phyloP scores from a whole-genome alignment of 2,329 filamentous ascomycete species.

The Aspergillus cejpii region DNA sequence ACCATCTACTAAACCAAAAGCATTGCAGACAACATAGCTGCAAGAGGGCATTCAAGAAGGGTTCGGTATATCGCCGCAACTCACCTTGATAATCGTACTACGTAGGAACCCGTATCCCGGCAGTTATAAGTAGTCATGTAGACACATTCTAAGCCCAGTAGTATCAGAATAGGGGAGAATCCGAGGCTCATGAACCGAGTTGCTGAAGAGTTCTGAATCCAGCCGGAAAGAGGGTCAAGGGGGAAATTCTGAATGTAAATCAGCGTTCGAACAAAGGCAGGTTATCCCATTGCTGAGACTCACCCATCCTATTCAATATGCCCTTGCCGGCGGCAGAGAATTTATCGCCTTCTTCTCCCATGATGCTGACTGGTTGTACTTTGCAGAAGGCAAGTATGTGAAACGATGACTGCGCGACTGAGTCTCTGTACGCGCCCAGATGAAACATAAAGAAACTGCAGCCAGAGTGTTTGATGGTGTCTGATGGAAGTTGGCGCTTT shows the following conservation, averaged over 20 bases:
- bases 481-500: conserved; percentile 8
- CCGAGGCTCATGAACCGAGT: neutral
- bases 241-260: conserved; percentile 5
- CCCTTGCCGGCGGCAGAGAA: conserved; percentile 13
- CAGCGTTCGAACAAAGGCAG: conserved; percentile 1
- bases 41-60: neutral
- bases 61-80: neutral
- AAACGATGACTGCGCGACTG: conserved; percentile 20
- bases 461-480: conserved; percentile 2
- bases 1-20: neutral
- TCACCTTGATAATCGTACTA: conserved; percentile 16
- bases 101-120: conserved; percentile 21
- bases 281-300: neutral
- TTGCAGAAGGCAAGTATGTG: conserved; percentile 11
- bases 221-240: neutral
- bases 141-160: conserved; percentile 19
- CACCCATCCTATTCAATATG: conserved; percentile 5
- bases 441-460: conserved; percentile 24
- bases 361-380: conserved; percentile 12
- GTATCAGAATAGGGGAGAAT: neutral
- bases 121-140: conserved; percentile 16
- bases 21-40: neutral
- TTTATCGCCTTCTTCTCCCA: conserved; percentile 10
- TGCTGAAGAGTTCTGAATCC: neutral
- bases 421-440: conserved; percentile 23